These are phyloP conservation scores for Aureobasidium sp. DNA, from an alignment of 2,329 filamentous ascomycete species.

Conservation along the genomic window DNA sequence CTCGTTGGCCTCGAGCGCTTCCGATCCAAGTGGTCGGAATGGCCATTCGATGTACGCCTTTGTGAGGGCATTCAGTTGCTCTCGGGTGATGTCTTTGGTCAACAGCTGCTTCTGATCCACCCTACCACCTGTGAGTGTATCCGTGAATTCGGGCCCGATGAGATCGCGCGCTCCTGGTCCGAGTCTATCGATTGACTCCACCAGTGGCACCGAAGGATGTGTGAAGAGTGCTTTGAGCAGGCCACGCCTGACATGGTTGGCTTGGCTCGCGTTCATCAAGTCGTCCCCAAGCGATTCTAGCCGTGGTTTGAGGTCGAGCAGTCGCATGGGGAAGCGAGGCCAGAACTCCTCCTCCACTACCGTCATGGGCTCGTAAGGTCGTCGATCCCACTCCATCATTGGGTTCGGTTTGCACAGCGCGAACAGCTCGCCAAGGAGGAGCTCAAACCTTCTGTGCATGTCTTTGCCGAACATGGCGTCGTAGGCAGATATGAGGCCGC, in stretches of 20 bases:
- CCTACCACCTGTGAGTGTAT: slow-evolving; percentile 40
- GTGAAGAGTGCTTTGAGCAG: slow-evolving; percentile 41
- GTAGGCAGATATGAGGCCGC: not conserved
- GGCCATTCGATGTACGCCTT: slow-evolving; percentile 58
- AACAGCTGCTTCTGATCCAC: slow-evolving; percentile 35
- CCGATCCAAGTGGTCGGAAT: slow-evolving; percentile 33
- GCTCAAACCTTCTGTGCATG: too few species aligned
- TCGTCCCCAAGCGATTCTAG: slow-evolving; percentile 23
- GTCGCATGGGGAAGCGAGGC: slow-evolving; percentile 47
- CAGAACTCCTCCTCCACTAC: slow-evolving; percentile 54
- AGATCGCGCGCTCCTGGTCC: slow-evolving; percentile 50
- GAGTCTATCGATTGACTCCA: slow-evolving; percentile 42
- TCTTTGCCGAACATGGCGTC: not conserved
- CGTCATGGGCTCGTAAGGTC: slow-evolving; percentile 60
- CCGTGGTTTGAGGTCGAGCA: slow-evolving; percentile 61
- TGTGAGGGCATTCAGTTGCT: slow-evolving; percentile 50
- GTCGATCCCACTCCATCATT: slow-evolving; percentile 58
- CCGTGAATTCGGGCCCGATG: slow-evolving; percentile 37
- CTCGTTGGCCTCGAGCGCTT: slow-evolving; percentile 1
- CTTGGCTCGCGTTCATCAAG: slow-evolving; percentile 18
- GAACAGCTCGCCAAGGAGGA: not conserved
- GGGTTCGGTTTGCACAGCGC: slow-evolving; percentile 19
- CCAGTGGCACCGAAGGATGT: slow-evolving; percentile 29
- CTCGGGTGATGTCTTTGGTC: slow-evolving; percentile 42
- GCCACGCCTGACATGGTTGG: slow-evolving; percentile 27